phyloP scores from a whole-genome alignment of 306 rosid genomes.

The Herpetospermum pedunculosum region DNA sequence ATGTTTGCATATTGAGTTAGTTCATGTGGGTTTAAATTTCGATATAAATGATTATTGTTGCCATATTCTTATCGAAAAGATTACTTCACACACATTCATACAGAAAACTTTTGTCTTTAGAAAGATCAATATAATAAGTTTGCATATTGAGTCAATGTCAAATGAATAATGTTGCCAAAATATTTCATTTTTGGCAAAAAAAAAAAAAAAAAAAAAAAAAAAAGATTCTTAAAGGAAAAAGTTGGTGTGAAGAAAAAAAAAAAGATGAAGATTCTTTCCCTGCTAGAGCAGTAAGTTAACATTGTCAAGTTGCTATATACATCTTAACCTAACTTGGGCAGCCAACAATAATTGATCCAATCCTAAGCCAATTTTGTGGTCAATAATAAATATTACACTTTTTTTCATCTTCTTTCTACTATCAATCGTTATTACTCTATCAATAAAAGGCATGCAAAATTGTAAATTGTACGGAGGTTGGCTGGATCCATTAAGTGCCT shows the following conservation, averaged over 20 bases:
- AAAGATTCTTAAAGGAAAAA: neutral
- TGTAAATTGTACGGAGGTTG: neutral
- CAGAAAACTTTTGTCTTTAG: too few species aligned
- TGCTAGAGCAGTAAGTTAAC: neutral
- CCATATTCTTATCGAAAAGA: too few species aligned
- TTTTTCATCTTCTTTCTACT: too few species aligned
- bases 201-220: neutral
- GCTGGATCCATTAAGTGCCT: neutral
- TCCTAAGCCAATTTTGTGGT: neutral
- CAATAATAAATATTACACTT: neutral
- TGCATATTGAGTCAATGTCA: neutral
- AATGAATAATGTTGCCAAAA: neutral
- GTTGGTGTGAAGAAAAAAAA: neutral
- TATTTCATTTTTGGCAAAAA: neutral
- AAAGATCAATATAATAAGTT: too few species aligned
- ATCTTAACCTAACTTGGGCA: neutral
- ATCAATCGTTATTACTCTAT: neutral
- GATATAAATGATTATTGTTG: too few species aligned
- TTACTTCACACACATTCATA: too few species aligned
- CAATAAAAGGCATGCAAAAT: neutral
- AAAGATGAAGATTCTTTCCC: neutral
- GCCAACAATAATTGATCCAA: neutral
- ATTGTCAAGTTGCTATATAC: neutral
- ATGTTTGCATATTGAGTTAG: too few species aligned
- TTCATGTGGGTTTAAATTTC: too few species aligned